Evolutionary conservation across 1,284 basidiomycete genomes (phyloP).

Genomic region (Marasmius tenuissimus): DNA sequence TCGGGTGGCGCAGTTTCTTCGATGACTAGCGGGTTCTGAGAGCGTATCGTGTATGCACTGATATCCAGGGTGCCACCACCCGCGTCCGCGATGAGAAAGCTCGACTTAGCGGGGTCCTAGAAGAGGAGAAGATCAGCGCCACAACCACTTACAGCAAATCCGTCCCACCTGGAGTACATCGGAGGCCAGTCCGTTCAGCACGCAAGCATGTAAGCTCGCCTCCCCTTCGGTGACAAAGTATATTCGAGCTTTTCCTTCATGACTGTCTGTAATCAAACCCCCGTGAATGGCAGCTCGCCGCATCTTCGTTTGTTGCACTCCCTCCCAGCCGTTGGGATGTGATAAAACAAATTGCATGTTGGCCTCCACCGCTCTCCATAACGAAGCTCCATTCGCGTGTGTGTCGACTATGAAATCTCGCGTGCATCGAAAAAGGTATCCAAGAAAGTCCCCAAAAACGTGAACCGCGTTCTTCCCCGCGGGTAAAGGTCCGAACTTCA

Average conservation of each 20-base stretch:
- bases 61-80: slow-evolving; percentile 81
- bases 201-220: slow-evolving; percentile 76
- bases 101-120: slow-evolving; percentile 67
- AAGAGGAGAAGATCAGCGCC: not conserved
- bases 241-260: slow-evolving; percentile 67
- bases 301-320: slow-evolving; percentile 77
- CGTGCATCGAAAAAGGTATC: slow-evolving; percentile 71
- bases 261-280: slow-evolving; percentile 67
- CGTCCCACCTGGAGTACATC: slow-evolving; percentile 67
- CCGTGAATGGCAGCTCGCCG: slow-evolving; percentile 67
- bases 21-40: slow-evolving; percentile 64
- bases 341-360: slow-evolving; percentile 71
- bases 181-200: slow-evolving; percentile 69
- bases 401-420: slow-evolving; percentile 73
- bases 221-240: slow-evolving; percentile 80
- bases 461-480: slow-evolving; percentile 64
- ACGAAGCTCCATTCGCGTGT: slow-evolving; percentile 61
- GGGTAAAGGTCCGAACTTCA: slow-evolving; percentile 67
- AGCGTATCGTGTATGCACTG: slow-evolving; percentile 73
- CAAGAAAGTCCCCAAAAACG: slow-evolving; percentile 76
- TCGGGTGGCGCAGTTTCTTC: slow-evolving; percentile 80
- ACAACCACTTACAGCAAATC: not conserved
- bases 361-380: slow-evolving; percentile 67
- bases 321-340: slow-evolving; percentile 83
- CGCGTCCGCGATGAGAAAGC: slow-evolving; percentile 76